Evolutionary conservation across 495 filamentous ascomycete genomes (phyloP).

Genomic region (Hapsidospora chrysogenum): DNA sequence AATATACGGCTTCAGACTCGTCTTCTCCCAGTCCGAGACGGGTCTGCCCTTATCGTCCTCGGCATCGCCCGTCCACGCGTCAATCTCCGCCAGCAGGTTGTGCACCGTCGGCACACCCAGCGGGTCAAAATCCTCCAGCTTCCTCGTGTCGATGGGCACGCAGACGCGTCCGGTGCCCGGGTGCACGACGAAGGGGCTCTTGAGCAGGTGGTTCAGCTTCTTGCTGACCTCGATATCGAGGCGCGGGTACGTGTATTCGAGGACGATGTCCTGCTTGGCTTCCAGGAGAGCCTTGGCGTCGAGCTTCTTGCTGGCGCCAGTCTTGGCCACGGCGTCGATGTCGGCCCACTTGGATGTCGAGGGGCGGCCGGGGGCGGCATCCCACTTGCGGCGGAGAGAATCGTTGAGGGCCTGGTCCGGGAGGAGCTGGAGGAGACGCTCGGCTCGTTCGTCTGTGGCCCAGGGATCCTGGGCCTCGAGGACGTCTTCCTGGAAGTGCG

Average conservation of each 20-base stretch:
- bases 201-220: slow-evolving; percentile 93
- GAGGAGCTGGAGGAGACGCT: slow-evolving; percentile 59
- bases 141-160: slow-evolving; percentile 69
- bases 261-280: slow-evolving; percentile 81
- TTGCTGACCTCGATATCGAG: slow-evolving; percentile 93
- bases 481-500: slow-evolving; percentile 64
- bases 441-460: slow-evolving; percentile 42
- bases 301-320: slow-evolving; percentile 45
- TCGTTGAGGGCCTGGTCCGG: slow-evolving; percentile 61
- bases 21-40: slow-evolving; percentile 88
- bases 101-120: slow-evolving; percentile 75
- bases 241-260: slow-evolving; percentile 97
- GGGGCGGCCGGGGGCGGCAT: slow-evolving; percentile 55
- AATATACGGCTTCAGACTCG: slow-evolving; percentile 80
- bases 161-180: slow-evolving; percentile 87
- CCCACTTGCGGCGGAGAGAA: slow-evolving; percentile 78
- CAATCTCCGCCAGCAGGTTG: slow-evolving; percentile 62
- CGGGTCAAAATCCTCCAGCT: slow-evolving; percentile 70
- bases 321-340: slow-evolving; percentile 70
- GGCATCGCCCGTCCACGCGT: slow-evolving; percentile 36
- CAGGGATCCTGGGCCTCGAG: slow-evolving; percentile 80
- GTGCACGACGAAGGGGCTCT: slow-evolving; percentile 90
- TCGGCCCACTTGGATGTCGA: slow-evolving; percentile 79
- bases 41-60: slow-evolving; percentile 18
- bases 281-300: slow-evolving; percentile 55